Evolutionary conservation across 148 eudicot species (phyloP), one percentile per base, ranked within the genome.

Genomic region (Amaranthus cruentus): DNA sequence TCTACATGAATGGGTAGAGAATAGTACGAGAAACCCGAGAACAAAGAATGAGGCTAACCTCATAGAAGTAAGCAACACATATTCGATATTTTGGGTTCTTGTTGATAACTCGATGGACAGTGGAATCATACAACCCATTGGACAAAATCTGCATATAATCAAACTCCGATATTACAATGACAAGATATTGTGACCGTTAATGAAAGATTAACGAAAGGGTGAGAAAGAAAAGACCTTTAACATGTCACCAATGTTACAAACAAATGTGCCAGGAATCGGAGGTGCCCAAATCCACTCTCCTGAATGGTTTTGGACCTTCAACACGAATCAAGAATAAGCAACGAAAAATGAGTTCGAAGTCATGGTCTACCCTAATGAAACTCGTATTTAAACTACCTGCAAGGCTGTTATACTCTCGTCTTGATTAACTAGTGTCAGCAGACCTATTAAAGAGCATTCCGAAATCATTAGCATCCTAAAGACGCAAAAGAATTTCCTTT

Each of bases 241-340:
- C 99, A 95, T 95, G 81, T 95, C 94, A 15, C 97, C 96, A 10
- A 91, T 92, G 63, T 95, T 95, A 87, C 99, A 92, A 60, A 95
- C 92, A 78, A 95, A 95, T 76, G 99, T 83, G 66, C 96, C 97
- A 6, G 96, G 96, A 73, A 95, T 81, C 7, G 99, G 93, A 55
- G 85, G 86, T 73, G 97, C 99, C 84, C 90, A 88, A 76, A 95
- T 95, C 99, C 99, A 95, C 76, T 95, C 99, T 73, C 99, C 97
- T 13, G 90, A 86, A 59, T 72, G 78, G 86, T 91, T 92, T 83
- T 89, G 89, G 66, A 95, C 99, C 99, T 95, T 74, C 58, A 83
- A 80, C 60, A 68, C 48, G 54, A 52, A 57, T 53, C 44, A 47
- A 68, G 62, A 15, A 54, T 11, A 43, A 61, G 49, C 44, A 47